Percentiles rank a stretch among this genome's conserved stretches.
Evolutionary conservation across 2,329 filamentous ascomycete genomes (phyloP).

Genomic region (Camillea tinctor): DNA sequence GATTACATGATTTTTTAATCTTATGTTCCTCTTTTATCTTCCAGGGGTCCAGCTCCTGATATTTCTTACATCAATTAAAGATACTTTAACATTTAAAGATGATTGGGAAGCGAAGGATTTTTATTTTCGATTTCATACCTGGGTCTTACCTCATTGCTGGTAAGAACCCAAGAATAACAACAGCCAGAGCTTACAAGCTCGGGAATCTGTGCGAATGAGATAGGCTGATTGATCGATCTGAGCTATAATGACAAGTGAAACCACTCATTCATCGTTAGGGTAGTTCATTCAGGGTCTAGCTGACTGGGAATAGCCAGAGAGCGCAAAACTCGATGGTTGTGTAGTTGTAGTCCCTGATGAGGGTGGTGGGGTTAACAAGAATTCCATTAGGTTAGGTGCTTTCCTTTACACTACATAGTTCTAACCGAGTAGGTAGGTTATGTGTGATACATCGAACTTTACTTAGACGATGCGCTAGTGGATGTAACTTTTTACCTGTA

Average conservation of each 20-base stretch:
- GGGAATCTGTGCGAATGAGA: background rate
- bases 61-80: constrained; percentile 5
- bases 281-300: background rate
- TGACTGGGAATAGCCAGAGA: background rate
- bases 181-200: background rate
- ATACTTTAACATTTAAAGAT: background rate
- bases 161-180: background rate
- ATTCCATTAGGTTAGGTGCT: background rate
- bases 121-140: background rate
- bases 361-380: no score
- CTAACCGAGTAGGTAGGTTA: no score
- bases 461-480: background rate
- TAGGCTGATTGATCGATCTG: background rate
- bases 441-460: background rate
- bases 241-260: background rate
- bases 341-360: no score
- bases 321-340: background rate
- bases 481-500: no score
- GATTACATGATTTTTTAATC: constrained; percentile 12
- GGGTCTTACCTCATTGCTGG: background rate
- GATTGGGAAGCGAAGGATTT: background rate
- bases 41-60: constrained; percentile 18
- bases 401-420: no score
- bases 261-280: no score
- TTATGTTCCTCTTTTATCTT: background rate